These are phyloP conservation scores for Tylopilus balloui DNA, from an alignment of 768 basidiomycete species.

Conservation along the genomic window DNA sequence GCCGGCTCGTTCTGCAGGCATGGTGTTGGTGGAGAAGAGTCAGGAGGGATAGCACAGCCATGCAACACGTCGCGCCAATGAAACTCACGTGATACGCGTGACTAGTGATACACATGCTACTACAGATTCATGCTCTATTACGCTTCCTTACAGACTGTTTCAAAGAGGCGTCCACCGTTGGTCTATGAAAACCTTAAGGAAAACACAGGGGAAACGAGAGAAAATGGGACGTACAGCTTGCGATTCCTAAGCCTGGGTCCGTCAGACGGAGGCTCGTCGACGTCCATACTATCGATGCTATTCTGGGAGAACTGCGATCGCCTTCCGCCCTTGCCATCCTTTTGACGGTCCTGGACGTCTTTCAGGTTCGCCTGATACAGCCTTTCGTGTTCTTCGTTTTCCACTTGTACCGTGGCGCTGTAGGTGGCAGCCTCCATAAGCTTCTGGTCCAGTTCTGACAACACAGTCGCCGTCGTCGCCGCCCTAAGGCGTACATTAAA, in stretches of 20 bases:
- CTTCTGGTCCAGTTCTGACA: slow-evolving; percentile 69
- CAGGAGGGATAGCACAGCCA: slow-evolving; percentile 17
- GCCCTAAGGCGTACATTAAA: slow-evolving; percentile 46
- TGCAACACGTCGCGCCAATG: slow-evolving; percentile 25
- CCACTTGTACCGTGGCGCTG: slow-evolving; percentile 35
- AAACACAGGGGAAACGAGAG: not conserved
- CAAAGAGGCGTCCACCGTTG: slow-evolving; percentile 38
- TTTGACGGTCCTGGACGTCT: slow-evolving; percentile 60
- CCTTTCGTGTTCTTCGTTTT: slow-evolving; percentile 54
- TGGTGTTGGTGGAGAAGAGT: slow-evolving; percentile 32
- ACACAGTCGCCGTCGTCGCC: slow-evolving; percentile 62
- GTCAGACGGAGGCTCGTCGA: slow-evolving; percentile 53
- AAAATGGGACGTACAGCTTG: slow-evolving; percentile 42
- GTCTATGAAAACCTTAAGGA: slow-evolving; percentile 5
- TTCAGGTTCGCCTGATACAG: slow-evolving; percentile 49
- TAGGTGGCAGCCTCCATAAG: slow-evolving; percentile 52
- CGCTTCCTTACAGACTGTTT: slow-evolving; percentile 54
- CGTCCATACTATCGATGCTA: slow-evolving; percentile 51
- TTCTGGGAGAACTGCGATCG: slow-evolving; percentile 15
- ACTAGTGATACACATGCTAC: slow-evolving; percentile 24
- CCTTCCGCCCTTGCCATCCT: slow-evolving; percentile 47
- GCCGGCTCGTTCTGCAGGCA: slow-evolving; percentile 79
- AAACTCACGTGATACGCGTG: slow-evolving; percentile 31
- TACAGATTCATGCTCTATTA: slow-evolving; percentile 43
- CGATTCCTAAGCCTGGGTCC: slow-evolving; percentile 50